phyloP scores from a whole-genome alignment of 2,329 filamentous ascomycete species.

The Chaetomiaceae sp. region DNA sequence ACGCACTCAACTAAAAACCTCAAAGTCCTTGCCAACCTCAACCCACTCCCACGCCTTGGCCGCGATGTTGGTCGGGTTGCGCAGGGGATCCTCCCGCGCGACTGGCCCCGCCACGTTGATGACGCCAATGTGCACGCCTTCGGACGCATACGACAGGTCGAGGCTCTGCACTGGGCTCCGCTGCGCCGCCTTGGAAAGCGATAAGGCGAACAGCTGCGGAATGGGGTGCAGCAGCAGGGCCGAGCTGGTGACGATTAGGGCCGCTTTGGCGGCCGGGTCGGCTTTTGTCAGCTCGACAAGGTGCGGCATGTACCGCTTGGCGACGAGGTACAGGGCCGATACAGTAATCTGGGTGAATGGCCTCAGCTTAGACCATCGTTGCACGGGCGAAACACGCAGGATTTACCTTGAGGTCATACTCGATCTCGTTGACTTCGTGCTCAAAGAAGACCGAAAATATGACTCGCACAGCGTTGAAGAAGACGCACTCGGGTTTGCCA shows the following conservation, averaged over 20 bases:
- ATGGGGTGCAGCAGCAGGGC: slow-evolving; percentile 41
- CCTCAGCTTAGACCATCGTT: neutral
- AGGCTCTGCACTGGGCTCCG: slow-evolving; percentile 42
- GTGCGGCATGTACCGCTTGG: slow-evolving; percentile 41
- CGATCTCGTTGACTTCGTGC: slow-evolving; percentile 38
- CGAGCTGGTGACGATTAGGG: slow-evolving; percentile 44
- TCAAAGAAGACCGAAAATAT: slow-evolving; percentile 36
- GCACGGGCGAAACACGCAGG: neutral
- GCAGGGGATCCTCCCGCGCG: slow-evolving; percentile 31
- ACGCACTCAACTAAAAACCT: slow-evolving; percentile 34
- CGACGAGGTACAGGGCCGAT: slow-evolving; percentile 41
- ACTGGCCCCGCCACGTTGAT: slow-evolving; percentile 41
- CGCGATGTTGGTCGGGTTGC: slow-evolving; percentile 42
- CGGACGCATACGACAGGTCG: slow-evolving; percentile 31
- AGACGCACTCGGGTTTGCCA: slow-evolving; percentile 41
- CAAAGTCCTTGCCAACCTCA: slow-evolving; percentile 33
- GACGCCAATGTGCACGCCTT: slow-evolving; percentile 42
- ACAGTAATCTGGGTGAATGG: slow-evolving; percentile 35
- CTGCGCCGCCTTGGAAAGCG: slow-evolving; percentile 46
- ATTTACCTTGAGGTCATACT: slow-evolving; percentile 43
- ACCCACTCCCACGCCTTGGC: slow-evolving; percentile 39
- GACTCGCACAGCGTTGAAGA: slow-evolving; percentile 48
- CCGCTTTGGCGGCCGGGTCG: slow-evolving; percentile 32
- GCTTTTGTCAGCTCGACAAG: slow-evolving; percentile 30
- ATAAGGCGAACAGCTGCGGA: slow-evolving; percentile 42